Percentiles rank a stretch among this genome's conserved stretches.
Evolutionary conservation across 2,329 filamentous ascomycete genomes (phyloP).

Genomic region (Teratosphaeria pseudoeucalypti): DNA sequence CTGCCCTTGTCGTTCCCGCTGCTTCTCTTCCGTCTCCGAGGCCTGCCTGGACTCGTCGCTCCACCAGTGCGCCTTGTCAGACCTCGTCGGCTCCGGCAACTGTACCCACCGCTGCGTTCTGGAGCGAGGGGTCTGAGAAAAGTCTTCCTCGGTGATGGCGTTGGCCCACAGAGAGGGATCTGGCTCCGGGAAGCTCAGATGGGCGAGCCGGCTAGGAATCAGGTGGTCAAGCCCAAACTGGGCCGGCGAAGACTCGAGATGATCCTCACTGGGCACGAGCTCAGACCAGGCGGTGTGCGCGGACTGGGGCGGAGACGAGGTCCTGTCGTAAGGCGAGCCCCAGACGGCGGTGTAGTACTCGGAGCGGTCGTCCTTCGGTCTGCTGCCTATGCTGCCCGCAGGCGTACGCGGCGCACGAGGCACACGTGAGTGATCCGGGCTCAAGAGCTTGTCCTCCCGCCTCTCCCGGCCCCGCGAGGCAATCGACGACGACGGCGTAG

Average conservation of each 20-base stretch:
- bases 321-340: slow-evolving; percentile 78
- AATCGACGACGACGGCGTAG: not conserved
- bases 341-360: slow-evolving; percentile 62
- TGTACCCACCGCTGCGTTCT: slow-evolving; percentile 24
- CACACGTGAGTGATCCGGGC: slow-evolving; percentile 14
- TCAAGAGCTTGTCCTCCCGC: slow-evolving; percentile 5
- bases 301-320: slow-evolving; percentile 36
- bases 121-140: slow-evolving; percentile 20
- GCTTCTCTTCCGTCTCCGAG: slow-evolving; percentile 33
- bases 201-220: slow-evolving; percentile 20
- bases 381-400: slow-evolving; percentile 14
- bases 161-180: slow-evolving; percentile 5
- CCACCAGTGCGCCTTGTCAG: slow-evolving; percentile 73
- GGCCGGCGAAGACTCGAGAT: slow-evolving; percentile 19
- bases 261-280: slow-evolving; percentile 19
- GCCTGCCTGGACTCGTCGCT: slow-evolving; percentile 63
- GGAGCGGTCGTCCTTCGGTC: slow-evolving; percentile 17
- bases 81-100: slow-evolving; percentile 42
- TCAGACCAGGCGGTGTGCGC: slow-evolving; percentile 23
- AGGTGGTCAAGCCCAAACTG: slow-evolving; percentile 28
- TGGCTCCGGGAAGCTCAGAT: slow-evolving; percentile 11
- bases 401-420: slow-evolving; percentile 19
- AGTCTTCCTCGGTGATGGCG: slow-evolving; percentile 10
- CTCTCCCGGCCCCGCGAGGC: slow-evolving; percentile 1
- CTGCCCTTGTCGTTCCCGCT: slow-evolving; percentile 1